phyloP scores from a whole-genome alignment of 495 filamentous ascomycete genomes.

The Tuber microsphaerosporum region DNA sequence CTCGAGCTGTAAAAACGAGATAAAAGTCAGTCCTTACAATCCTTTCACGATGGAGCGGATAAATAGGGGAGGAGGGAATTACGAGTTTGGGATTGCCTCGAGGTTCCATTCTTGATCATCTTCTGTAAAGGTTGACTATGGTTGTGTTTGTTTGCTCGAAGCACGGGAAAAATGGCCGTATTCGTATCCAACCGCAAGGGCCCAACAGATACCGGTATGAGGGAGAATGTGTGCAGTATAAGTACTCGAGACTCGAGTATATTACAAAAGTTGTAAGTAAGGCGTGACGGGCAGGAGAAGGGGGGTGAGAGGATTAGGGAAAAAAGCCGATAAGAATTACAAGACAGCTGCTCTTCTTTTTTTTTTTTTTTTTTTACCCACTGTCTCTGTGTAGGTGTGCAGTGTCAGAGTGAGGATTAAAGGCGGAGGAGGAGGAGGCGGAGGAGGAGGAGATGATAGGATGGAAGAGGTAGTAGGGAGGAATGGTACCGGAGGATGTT shows the following conservation, averaged over 20 bases:
- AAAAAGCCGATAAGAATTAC: neutral
- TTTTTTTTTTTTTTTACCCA: neutral
- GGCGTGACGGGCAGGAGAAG: neutral
- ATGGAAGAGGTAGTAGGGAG: neutral
- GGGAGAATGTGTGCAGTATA: neutral
- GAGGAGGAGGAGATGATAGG: neutral
- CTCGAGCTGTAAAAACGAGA: conserved; percentile 17
- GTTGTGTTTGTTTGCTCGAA: neutral
- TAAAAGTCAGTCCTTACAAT: neutral
- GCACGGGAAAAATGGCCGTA: neutral
- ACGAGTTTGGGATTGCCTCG: conserved; percentile 28
- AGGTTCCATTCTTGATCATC: conserved; percentile 35
- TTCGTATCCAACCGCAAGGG: neutral
- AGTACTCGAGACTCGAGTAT: neutral
- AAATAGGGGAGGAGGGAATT: neutral
- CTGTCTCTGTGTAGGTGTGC: neutral
- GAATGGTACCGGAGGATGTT: neutral
- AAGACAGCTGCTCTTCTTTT: neutral
- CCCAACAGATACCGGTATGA: neutral
- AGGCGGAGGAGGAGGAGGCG: neutral
- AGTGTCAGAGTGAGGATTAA: neutral
- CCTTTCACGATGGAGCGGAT: neutral
- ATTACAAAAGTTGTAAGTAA: neutral
- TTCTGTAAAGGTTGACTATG: conserved; percentile 12
- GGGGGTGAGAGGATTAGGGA: neutral